These are phyloP conservation scores for Tulasnella sp. DNA, from an alignment of 768 basidiomycete species.

Conservation along the genomic window DNA sequence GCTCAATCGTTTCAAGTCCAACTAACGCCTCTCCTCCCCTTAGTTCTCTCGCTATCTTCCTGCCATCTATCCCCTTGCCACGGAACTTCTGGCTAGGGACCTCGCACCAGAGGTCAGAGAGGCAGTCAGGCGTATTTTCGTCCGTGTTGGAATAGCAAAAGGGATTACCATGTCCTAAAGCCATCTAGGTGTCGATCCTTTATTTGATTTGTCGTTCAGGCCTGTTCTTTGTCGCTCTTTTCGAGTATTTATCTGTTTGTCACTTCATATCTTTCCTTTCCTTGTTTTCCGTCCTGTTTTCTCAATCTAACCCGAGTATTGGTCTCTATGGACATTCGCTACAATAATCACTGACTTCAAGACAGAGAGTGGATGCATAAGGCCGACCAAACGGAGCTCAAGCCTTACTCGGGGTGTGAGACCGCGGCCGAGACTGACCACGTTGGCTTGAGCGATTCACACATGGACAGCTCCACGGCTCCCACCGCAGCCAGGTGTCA, in stretches of 20 bases:
- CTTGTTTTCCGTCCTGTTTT: background rate
- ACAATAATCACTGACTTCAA: background rate
- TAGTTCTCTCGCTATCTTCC: constrained; percentile 86
- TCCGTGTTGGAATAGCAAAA: constrained; percentile 66
- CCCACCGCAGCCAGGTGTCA: background rate
- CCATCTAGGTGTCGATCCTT: background rate
- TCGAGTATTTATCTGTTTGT: constrained; percentile 5
- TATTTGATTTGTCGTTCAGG: background rate
- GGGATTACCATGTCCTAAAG: constrained; percentile 39
- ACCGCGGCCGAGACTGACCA: background rate
- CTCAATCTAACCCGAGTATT: background rate
- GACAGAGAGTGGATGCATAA: background rate
- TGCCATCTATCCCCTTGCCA: constrained; percentile 82
- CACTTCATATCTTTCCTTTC: background rate
- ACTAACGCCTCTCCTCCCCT: constrained; percentile 10
- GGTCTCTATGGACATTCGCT: background rate
- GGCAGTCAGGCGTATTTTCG: constrained; percentile 68
- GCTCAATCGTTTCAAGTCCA: constrained; percentile 5
- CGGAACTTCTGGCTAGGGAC: constrained; percentile 77
- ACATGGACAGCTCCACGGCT: background rate
- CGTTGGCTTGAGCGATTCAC: background rate
- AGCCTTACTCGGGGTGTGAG: background rate
- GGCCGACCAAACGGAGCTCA: background rate
- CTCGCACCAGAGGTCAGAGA: constrained; percentile 75
- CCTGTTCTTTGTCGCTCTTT: background rate